These are phyloP conservation scores for Populus davidiana DNA, from an alignment of 345 rosid genomes.

Conservation along the genomic window DNA sequence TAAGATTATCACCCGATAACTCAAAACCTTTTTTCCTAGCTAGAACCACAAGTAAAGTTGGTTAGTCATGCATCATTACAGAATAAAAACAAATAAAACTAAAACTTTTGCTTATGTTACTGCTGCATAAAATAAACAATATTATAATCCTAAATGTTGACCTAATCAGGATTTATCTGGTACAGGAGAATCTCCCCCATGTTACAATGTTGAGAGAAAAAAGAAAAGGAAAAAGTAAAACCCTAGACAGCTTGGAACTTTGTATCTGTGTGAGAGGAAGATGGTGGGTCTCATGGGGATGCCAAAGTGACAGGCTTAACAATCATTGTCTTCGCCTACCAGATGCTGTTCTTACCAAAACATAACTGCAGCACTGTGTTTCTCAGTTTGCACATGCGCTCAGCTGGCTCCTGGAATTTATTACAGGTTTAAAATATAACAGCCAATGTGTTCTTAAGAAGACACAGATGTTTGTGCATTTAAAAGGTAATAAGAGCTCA, in stretches of 20 bases:
- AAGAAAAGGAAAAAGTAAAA: background rate
- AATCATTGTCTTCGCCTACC: slow-evolving; percentile 32
- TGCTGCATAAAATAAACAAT: too few relatives aligned
- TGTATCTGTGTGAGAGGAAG: slow-evolving; percentile 12
- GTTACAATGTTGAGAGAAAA: slow-evolving; percentile 18
- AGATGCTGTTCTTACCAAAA: slow-evolving; percentile 12
- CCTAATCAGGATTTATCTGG: slow-evolving; percentile 14
- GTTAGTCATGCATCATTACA: background rate
- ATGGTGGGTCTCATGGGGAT: background rate
- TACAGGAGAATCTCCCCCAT: slow-evolving; percentile 31
- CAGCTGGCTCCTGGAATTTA: slow-evolving; percentile 31
- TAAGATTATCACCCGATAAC: too few relatives aligned
- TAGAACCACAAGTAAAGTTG: background rate
- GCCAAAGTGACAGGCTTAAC: slow-evolving; percentile 5
- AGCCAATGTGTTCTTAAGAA: background rate
- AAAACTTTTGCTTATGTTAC: too few relatives aligned
- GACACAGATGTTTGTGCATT: slow-evolving; percentile 3
- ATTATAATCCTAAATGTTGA: background rate
- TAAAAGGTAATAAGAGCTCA: slow-evolving; percentile 30
- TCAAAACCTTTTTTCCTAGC: too few relatives aligned
- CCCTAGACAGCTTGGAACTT: slow-evolving; percentile 41
- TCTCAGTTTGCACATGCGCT: slow-evolving; percentile 34
- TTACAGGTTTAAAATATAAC: slow-evolving; percentile 5
- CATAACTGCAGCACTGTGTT: slow-evolving; percentile 10
- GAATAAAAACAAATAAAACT: background rate